A percentile compares a stretch with the other conserved stretches of the same genome.
Conservation (phyloP, 176 grass and related monocot species). For the Pontederia paniculata region DNA sequence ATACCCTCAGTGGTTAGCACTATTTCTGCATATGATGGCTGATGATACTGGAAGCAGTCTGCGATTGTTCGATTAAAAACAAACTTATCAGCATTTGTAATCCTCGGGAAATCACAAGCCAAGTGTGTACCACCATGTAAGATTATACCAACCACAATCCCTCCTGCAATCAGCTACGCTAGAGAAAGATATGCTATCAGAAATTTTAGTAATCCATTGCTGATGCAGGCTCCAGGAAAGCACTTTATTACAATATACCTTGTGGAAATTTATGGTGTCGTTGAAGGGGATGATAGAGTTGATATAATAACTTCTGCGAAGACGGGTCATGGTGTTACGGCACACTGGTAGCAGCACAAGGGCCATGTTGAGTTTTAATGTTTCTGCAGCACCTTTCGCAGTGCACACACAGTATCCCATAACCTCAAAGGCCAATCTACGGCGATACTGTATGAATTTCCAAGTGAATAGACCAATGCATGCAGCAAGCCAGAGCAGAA, state of each 20-base stretch:
- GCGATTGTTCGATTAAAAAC: conserved; percentile 40
- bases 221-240: neutral
- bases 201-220: neutral
- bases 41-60: conserved; percentile 29
- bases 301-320: conserved; percentile 30
- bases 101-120: conserved; percentile 57
- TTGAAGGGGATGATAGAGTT: conserved; percentile 43
- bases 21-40: conserved; percentile 55
- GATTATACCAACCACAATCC: conserved; percentile 46
- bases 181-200: conserved; percentile 19
- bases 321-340: conserved; percentile 53
- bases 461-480: conserved; percentile 47
- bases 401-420: conserved; percentile 60
- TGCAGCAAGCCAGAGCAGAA: conserved; percentile 36
- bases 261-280: conserved; percentile 60
- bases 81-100: conserved; percentile 27
- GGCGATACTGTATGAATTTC: conserved; percentile 55
- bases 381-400: conserved; percentile 56
- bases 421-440: conserved; percentile 40
- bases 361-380: conserved; percentile 66
- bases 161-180: conserved; percentile 40
- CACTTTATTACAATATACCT: conserved; percentile 23
- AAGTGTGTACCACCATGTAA: conserved; percentile 58
- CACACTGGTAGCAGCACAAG: conserved; percentile 49
- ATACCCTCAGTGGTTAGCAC: conserved; percentile 35